Base-by-base conservation (phyloP, 2,329 filamentous ascomycete species). In the Bimuria novae-zelandiae region DNA sequence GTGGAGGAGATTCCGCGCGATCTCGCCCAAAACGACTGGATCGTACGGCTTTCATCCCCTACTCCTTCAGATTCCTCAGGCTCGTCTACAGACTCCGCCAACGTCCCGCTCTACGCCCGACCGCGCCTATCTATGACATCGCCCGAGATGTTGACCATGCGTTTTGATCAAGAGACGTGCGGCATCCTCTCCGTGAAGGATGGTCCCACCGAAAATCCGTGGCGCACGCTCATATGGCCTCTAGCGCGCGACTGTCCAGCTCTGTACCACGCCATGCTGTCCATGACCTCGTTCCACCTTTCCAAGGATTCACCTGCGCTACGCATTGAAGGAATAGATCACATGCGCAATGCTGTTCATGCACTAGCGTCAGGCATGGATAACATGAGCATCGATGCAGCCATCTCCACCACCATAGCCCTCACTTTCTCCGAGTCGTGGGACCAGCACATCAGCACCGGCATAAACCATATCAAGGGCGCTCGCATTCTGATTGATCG, bases 171-270 rank as follows among this genome's bases (percentile, higher is more conserved):
- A 58, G 76, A 86, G 51, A 89, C 87, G 0, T 89, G 87, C 65
- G 86, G 86, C 3, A 87, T 90, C 43, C 75, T 89, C 17, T 89
- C 87, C 0, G 79, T 89, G 46, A 89, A 89, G 64, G 86, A 89
- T 68, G 87, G 86, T 0, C 79, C 81, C 6, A 82, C 79, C 1
- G 87, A 89, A 61, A 90, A 89, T 64, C 87, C 87, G 2, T 90
- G 87, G 87, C 80, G 86, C 23, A 89, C 82, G 5, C 75, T 88
- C 40, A 77, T 90, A n/a, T 88, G 86, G 85, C 87, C 87, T 1
- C 72, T 90, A 42, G 84, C 86, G 3, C 79, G 79, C 59, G 79
- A 85, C 42, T 87, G 82, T 3, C 84, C 85, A 2, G 86, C 86
- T 2, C 73, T 90, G 30, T 86, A 85, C 59, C 84, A 89, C 73